Percentiles rank a stretch among this genome's conserved stretches.
Conservation (phyloP, 2,329 filamentous ascomycete species). For the Coleophoma eucalyptorum region DNA sequence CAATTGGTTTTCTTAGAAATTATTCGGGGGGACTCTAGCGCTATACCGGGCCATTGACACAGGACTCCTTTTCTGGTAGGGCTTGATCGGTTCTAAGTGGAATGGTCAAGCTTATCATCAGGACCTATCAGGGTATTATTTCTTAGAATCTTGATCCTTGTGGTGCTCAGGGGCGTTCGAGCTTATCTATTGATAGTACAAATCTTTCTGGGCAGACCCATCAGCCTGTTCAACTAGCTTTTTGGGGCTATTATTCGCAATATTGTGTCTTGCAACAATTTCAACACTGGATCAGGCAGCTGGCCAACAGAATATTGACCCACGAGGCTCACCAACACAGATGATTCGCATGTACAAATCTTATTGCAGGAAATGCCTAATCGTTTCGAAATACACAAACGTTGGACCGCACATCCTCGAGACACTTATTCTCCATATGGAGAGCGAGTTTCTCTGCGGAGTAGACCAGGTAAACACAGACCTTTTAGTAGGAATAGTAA, state of each 20-base stretch:
- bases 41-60: too few species aligned
- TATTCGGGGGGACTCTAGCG: too few species aligned
- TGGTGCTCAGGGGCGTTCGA: too few species aligned
- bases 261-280: conserved; percentile 22
- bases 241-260: conserved; percentile 42
- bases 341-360: conserved; percentile 44
- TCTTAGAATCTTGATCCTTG: too few species aligned
- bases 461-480: conserved; percentile 51
- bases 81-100: too few species aligned
- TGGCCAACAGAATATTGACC: conserved; percentile 41
- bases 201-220: conserved; percentile 44
- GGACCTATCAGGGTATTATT: too few species aligned
- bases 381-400: conserved; percentile 45
- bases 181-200: conserved; percentile 33
- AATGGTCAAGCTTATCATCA: too few species aligned
- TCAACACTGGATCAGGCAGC: conserved; percentile 35
- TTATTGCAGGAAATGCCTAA: conserved; percentile 47
- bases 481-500: conserved; percentile 43
- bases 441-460: conserved; percentile 49
- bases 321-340: conserved; percentile 40
- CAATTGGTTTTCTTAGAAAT: too few species aligned
- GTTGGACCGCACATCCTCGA: conserved; percentile 45
- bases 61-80: too few species aligned
- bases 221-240: conserved; percentile 36
- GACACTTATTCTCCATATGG: conserved; percentile 47